Base-by-base conservation (phyloP, 257 asterid genomes). In the Przewalskia tangutica region DNA sequence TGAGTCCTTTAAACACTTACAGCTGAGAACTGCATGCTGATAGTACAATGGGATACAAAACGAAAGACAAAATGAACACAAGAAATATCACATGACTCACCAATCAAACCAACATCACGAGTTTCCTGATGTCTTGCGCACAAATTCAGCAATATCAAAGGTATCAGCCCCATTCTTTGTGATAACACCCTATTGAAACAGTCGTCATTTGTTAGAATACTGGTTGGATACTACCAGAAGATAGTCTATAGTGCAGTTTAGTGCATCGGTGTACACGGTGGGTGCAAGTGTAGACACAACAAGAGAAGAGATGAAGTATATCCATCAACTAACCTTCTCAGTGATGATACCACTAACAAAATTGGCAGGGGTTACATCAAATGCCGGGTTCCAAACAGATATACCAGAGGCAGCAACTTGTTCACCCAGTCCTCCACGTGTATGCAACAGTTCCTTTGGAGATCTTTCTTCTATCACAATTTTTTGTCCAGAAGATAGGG, bases 371-470 rank as follows among this genome's bases (percentile, higher is more conserved):
- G 98, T 95, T 55, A 95, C 93, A 58, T 95, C 98, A 82, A 95
- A 95, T 64, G 98, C 98, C 11, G 98, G 98, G 82, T 95, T 95
- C 98, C 98, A 95, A 67, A 95, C 97, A 75, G 92, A 87, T 80
- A 95, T 92, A 55, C 97, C 98, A 38, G 97, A 90, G 84, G 98
- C 97, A 82, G 97, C 97, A 23, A 95, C 91, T 83, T 91, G 98
- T 86, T 95, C 98, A 36, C 98, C 98, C 53, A 90, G 81, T 84
- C 98, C 98, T 32, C 98, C 98, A 27, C 87, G 90, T 17, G 98
- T 82, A 83, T 91, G 82, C 77, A 91, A 86, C 79, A 95, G 85
- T 82, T 95, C 98, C 85, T 90, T 92, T 0, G 98, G 82, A 12
- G 98, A 95, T 83, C 98, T 90, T 89, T 95, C 98, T 89, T 95